These are phyloP conservation scores for Colletotrichum sp. DNA, from an alignment of 2,329 filamentous ascomycete species.

Conservation along the genomic window DNA sequence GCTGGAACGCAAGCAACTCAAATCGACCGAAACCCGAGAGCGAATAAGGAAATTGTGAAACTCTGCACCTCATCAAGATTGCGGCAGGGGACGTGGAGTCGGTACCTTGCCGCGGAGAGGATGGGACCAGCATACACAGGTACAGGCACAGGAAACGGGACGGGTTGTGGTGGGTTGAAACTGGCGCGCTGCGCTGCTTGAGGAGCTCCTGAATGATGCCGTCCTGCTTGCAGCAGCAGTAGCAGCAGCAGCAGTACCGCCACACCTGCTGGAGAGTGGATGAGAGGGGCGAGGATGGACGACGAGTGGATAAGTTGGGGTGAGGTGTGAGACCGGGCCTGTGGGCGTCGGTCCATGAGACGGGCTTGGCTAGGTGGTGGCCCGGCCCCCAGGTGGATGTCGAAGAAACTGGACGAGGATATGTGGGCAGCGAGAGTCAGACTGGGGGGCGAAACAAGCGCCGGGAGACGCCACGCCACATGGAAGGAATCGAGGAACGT, in stretches of 20 bases:
- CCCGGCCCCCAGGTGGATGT: background rate
- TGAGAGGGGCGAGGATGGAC: background rate
- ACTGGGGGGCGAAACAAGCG: slow-evolving; percentile 14
- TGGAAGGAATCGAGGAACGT: slow-evolving; percentile 5
- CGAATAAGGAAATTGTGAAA: slow-evolving; percentile 11
- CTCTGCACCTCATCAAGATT: slow-evolving; percentile 17
- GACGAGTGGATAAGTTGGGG: background rate
- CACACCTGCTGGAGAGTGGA: background rate
- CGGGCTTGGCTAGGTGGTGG: slow-evolving; percentile 10
- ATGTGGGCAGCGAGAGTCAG: background rate
- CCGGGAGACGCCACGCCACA: slow-evolving; percentile 10
- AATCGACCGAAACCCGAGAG: slow-evolving; percentile 5
- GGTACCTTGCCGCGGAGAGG: background rate
- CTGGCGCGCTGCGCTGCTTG: background rate
- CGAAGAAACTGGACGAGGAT: background rate
- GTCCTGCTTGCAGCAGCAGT: background rate
- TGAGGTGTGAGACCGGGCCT: slow-evolving; percentile 4
- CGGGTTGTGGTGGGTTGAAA: background rate
- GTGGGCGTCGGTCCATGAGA: slow-evolving; percentile 12
- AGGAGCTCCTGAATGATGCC: background rate
- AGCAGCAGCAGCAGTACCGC: background rate
- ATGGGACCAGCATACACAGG: slow-evolving; percentile 2
- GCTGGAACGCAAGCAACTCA: background rate
- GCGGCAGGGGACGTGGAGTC: background rate
- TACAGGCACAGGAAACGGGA: background rate